A percentile compares a stretch with the other conserved stretches of the same genome.
Conservation (phyloP, 768 basidiomycete genomes). For the Coprinellus aureogranulatus region DNA sequence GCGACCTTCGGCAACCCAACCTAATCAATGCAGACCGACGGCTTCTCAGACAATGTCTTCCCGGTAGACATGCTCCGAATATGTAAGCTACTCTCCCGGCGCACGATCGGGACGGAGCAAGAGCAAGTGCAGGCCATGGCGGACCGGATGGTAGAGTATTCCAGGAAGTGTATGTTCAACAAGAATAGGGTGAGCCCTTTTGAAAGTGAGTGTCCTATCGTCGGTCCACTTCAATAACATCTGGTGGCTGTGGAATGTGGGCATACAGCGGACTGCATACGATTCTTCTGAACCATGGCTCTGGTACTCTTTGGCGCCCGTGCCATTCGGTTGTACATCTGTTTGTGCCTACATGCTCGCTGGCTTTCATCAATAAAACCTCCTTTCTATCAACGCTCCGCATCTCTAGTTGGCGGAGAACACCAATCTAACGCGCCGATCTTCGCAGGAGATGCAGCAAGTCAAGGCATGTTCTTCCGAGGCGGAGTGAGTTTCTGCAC, state of each 20-base stretch:
- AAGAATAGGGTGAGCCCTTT: slow-evolving; percentile 69
- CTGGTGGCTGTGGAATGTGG: too few relatives aligned
- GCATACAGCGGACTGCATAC: too few relatives aligned
- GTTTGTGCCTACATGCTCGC: slow-evolving; percentile 3
- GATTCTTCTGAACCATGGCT: too few relatives aligned
- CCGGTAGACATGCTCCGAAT: slow-evolving; percentile 68
- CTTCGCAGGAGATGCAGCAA: slow-evolving; percentile 55
- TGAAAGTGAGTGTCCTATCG: slow-evolving; percentile 48
- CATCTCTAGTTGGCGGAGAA: too few relatives aligned
- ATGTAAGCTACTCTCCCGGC: slow-evolving; percentile 61
- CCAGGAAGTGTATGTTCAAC: slow-evolving; percentile 67
- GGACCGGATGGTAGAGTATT: slow-evolving; percentile 68
- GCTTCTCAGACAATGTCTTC: slow-evolving; percentile 62
- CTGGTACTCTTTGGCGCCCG: not conserved
- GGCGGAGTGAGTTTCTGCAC: slow-evolving; percentile 62
- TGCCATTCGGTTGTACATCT: not conserved
- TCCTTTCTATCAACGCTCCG: too few relatives aligned
- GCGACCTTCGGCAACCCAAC: not conserved
- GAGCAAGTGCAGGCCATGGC: slow-evolving; percentile 68
- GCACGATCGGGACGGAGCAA: slow-evolving; percentile 55
- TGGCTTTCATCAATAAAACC: too few relatives aligned
- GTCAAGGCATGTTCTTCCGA: slow-evolving; percentile 61
- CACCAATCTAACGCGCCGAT: slow-evolving; percentile 4
- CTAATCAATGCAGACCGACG: slow-evolving; percentile 43
- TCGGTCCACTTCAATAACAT: not conserved